phyloP scores from a whole-genome alignment of 2,329 filamentous ascomycete genomes.

The Aureobasidium sp. region DNA sequence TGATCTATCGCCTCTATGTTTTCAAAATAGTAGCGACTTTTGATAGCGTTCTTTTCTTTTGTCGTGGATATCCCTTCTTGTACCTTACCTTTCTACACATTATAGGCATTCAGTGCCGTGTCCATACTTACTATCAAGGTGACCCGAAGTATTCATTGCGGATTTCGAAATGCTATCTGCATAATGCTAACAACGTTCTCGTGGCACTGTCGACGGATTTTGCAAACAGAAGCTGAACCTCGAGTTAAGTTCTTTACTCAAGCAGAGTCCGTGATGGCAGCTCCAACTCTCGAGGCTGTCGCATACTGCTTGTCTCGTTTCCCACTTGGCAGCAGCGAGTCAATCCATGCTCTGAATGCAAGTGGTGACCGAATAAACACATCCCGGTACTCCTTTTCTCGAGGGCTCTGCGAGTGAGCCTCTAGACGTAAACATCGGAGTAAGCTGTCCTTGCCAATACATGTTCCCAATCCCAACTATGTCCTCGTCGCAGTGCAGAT shows the following conservation, averaged over 20 bases:
- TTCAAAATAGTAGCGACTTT: background rate
- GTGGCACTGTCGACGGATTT: background rate
- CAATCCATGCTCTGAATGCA: too few species aligned
- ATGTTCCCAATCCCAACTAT: background rate
- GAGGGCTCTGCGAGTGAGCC: background rate
- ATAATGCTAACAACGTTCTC: background rate
- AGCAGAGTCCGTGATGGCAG: background rate
- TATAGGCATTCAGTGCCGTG: conserved; percentile 8
- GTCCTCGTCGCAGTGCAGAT: background rate
- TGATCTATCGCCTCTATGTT: background rate
- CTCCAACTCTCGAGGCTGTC: background rate
- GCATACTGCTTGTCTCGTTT: background rate
- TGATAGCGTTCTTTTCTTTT: conserved; percentile 12
- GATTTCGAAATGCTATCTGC: background rate
- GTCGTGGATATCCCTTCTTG: conserved; percentile 13
- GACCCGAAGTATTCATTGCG: background rate
- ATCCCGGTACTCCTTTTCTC: too few species aligned
- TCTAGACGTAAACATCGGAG: background rate
- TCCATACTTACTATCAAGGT: background rate
- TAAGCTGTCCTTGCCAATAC: background rate
- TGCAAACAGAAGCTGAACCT: background rate
- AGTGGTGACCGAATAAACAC: background rate
- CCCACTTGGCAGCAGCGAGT: background rate
- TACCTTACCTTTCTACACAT: conserved; percentile 9
- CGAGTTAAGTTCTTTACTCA: background rate